Evolutionary conservation across 2,329 filamentous ascomycete genomes (phyloP).

Genomic region (Aspergillus transmontanensis): DNA sequence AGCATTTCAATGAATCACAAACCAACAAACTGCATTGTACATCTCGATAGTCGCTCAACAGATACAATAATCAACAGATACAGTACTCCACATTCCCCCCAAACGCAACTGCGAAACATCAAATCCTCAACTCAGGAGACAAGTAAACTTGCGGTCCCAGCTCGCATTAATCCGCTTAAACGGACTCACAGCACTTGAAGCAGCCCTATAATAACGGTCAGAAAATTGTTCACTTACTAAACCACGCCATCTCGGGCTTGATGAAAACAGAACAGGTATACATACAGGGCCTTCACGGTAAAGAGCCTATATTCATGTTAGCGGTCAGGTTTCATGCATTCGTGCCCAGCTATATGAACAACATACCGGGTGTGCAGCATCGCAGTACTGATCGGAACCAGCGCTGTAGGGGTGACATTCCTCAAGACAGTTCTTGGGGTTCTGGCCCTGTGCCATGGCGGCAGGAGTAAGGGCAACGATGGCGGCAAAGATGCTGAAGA

Average conservation of each 20-base stretch:
- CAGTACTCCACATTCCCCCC: no score
- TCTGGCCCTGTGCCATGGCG: not conserved
- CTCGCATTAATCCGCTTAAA: not conserved
- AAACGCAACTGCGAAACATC: not conserved
- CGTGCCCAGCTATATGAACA: not conserved
- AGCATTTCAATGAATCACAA: not conserved
- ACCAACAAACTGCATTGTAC: not conserved
- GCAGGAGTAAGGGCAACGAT: not conserved
- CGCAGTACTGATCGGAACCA: not conserved
- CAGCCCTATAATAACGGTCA: not conserved
- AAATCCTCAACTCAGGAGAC: not conserved
- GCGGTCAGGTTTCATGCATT: not conserved
- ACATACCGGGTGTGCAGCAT: not conserved
- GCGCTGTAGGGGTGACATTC: not conserved
- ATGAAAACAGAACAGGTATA: not conserved
- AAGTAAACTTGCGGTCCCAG: not conserved
- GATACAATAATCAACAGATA: not conserved
- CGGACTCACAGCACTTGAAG: conserved; percentile 2
- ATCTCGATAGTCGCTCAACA: not conserved
- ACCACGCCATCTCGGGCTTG: not conserved
- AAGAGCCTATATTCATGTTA: not conserved
- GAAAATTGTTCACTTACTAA: not conserved
- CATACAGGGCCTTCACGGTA: not conserved
- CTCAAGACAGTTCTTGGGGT: not conserved
- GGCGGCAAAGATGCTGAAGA: not conserved